Evolutionary conservation across 2,329 filamentous ascomycete genomes (phyloP), one percentile per base, ranked within the genome.

Genomic region (Pezicula rhizophila): DNA sequence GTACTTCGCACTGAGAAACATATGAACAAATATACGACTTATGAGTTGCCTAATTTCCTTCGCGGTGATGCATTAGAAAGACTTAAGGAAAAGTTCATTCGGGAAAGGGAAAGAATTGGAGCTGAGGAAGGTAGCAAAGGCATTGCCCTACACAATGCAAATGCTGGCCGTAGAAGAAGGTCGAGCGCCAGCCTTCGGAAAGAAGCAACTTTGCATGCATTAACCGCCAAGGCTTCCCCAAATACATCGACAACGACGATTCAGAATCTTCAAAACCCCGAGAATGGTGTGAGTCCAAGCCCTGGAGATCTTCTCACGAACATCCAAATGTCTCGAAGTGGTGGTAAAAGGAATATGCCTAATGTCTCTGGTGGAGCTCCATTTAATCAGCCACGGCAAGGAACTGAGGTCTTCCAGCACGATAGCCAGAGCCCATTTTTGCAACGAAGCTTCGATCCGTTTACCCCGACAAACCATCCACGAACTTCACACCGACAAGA

Each of bases 11-110:
- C 91, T 1, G 93, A 99, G 64, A 89, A 88, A 64, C 84, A 89
- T 54, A 96, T 99, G 87, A 86, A 93, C 64, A 88, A 87, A 57
- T 96, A 90, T 64, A 96, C 92, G 0, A 85, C 83, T 17, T 93
- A 90, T 61, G 90, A 97, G 62, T 73, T 99, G 40, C 93, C 95
- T 1, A 96, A 96, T 58, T 85, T 93, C 51, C 74, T 99, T 7
- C 83, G 91, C 26, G 93, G 93, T 5, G 80, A 87, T 50, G 87
- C 92, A 0, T 64, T 99, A 34, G 81, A 87, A 53, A 78, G 92
- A 17, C 70, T 99, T 17, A 97, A 97, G 64, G 89, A 95, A 57
- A 99, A 97, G 61, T 99, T 99, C 60, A 80, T 78, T 33, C 79
- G 82, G 14, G 93, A 99, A 62, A 80, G 85, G 56, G 90, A 96